Evolutionary conservation across 78 protist genomes (phyloP), one percentile per base, ranked within the genome.

Genomic region (Chrysochromulina tobinii): DNA sequence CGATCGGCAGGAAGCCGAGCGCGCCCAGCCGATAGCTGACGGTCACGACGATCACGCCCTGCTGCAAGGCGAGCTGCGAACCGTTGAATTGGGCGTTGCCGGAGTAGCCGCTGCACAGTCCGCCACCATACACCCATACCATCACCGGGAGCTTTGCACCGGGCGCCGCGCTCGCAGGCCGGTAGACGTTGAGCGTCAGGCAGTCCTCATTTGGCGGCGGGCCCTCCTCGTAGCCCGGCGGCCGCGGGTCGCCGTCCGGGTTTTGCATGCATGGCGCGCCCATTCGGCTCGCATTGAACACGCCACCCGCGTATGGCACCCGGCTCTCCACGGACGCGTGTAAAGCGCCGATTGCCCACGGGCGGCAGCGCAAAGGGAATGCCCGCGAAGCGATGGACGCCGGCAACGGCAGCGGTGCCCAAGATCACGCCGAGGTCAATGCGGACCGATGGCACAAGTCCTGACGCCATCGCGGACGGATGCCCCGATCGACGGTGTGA

Each of bases 351-450:
- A 9, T 21, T 21, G 9, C 72, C 72, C 48, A 66, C 72, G 9
- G 72, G 72, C 72, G 7, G 72, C 72, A 18, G 9, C 9, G 72
- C 72, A 21, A 21, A 66, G 18, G 72, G 72, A 21, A 66, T 66
- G 72, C 72, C 72, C n/a, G 72, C 72, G 17, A 66, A 66, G 72
- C 72, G 72, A 9, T 66, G n/a, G n/a, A 66, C 72, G 72, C 72
- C 72, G 25, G 67, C 67, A 17, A 17, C 25, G 67, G 11, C 67
- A 61, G 67, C 67, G 67, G 67, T 61, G 67, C 67, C 67, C 25
- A 61, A 15, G 67, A 61, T 38, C 38, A 38, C 38, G 38, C 38
- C 38, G 38, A 38, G 38, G 38, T 38, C 38, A 38, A 38, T 38
- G 38, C 38, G 38, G 38, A 38, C 38, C 38, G 38, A 38, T 38